Evolutionary conservation across 176 grass and related monocot genomes (phyloP).

Genomic region (Zizania latifolia): DNA sequence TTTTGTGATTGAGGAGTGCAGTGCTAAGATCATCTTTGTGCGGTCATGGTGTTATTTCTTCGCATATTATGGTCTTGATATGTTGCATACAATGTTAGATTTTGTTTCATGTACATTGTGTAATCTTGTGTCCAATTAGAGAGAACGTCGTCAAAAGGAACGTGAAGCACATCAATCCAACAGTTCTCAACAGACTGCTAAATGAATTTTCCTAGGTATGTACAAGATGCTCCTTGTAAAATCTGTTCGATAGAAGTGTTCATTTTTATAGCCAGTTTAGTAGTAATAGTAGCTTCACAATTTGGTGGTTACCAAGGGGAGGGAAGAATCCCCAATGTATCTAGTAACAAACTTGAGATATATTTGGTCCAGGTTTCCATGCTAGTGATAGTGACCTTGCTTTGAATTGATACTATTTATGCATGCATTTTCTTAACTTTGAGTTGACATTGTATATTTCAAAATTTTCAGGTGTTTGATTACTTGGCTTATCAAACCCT

Average conservation of each 20-base stretch:
- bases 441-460: no score
- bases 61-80: background rate
- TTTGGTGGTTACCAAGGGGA: background rate
- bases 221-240: background rate
- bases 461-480: background rate
- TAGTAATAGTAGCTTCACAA: background rate
- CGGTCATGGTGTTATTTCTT: background rate
- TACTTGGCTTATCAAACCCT: constrained; percentile 1
- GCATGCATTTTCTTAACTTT: background rate
- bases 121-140: constrained; percentile 25
- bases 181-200: constrained; percentile 27
- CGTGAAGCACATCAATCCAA: constrained; percentile 39
- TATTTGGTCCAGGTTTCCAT: background rate
- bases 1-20: background rate
- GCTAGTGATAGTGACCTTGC: background rate
- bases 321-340: background rate
- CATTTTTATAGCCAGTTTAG: background rate
- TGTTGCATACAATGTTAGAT: background rate
- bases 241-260: background rate
- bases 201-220: constrained; percentile 17
- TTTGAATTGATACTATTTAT: background rate
- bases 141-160: constrained; percentile 47
- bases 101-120: background rate
- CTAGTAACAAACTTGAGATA: background rate
- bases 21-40: background rate